Evolutionary conservation across 75 land plant species (phyloP), one percentile per base, ranked within the genome.

Genomic region (Cupressus sempervirens): DNA sequence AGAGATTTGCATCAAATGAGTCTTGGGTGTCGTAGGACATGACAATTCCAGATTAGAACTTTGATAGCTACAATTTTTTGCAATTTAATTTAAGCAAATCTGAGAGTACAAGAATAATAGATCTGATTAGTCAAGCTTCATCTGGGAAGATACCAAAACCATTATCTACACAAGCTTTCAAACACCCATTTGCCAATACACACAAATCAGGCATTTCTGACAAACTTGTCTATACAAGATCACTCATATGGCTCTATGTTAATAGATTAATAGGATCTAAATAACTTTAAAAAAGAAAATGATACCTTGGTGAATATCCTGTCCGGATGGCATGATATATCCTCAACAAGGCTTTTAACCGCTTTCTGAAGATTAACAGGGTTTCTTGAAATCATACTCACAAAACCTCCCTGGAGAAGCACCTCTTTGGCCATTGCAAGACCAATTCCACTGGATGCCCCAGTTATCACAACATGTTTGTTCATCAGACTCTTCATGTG

Each of bases 381-480:
- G 84, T 53, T 85, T 58, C 90, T 46, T 32, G 90, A 87, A 12
- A 83, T 62, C 29, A 89, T n/a, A 34, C 89, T 87, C 7, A 89
- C 90, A 68, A 50, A 88, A 1, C 86, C 85, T 34, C 90, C 90
- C n/a, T 87, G 53, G 30, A n/a, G 72, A 38, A 89, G 81, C 20
- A 81, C 87, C 20, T 56, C n/a, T n/a, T 84, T n/a, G 40, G 90
- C 90, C 43, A 89, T 83, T 46, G 88, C 89, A 26, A 82, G 75
- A 1, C 90, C 90, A 50, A 89, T 87, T 53, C 90, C 90, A 53
- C 90, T 89, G 15, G 89, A 87, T 16, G 58, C 90, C 20, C 90
- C 90, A 40, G 90, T 89, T 30, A 89, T 83, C 45, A 89, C 56
- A 7, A 89, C 89, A 62, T 89, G 90, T 82, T 87, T 87, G 14